Conservation (phyloP, 2,329 filamentous ascomycete genomes). For the Zymoseptoria passerinii region DNA sequence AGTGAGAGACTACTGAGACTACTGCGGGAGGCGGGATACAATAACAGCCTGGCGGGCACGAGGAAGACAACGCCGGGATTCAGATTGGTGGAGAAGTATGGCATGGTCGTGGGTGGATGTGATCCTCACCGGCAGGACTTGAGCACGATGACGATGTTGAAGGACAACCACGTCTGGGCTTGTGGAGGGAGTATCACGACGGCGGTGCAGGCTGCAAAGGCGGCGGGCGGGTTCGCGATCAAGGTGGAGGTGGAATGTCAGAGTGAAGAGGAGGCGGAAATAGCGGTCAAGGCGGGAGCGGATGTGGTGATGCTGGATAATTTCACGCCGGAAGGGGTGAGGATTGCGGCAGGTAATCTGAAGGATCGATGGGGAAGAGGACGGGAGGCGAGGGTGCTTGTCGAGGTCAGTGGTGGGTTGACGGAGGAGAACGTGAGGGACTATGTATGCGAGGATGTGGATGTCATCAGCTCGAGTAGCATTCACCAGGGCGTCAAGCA, state of each 20-base stretch:
- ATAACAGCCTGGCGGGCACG: constrained; percentile 81
- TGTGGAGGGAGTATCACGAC: constrained; percentile 71
- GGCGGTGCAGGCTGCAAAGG: constrained; percentile 75
- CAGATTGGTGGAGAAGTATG: constrained; percentile 93
- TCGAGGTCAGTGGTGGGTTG: constrained; percentile 89
- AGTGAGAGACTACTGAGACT: constrained; percentile 41
- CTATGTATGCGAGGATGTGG: constrained; percentile 77
- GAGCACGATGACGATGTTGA: constrained; percentile 90
- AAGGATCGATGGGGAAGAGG: constrained; percentile 70
- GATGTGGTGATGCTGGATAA: constrained; percentile 98
- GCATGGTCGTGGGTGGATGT: constrained; percentile 87
- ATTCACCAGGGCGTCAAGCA: constrained; percentile 94
- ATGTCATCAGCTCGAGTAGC: constrained; percentile 91
- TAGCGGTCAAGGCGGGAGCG: constrained; percentile 81
- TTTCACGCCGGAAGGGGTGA: constrained; percentile 73
- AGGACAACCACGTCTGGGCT: constrained; percentile 97
- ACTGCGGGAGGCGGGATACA: constrained; percentile 59
- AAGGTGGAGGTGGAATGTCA: constrained; percentile 97
- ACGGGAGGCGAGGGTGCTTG: constrained; percentile 52
- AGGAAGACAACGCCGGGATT: constrained; percentile 97
- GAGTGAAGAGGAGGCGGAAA: constrained; percentile 77
- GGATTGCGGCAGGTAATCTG: constrained; percentile 62
- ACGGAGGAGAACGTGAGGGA: constrained; percentile 72
- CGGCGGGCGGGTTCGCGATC: constrained; percentile 77
- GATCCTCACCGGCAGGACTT: constrained; percentile 89